Evolutionary conservation across 2,329 filamentous ascomycete species (phyloP).

Genomic region (Talaromyces atroroseus): DNA sequence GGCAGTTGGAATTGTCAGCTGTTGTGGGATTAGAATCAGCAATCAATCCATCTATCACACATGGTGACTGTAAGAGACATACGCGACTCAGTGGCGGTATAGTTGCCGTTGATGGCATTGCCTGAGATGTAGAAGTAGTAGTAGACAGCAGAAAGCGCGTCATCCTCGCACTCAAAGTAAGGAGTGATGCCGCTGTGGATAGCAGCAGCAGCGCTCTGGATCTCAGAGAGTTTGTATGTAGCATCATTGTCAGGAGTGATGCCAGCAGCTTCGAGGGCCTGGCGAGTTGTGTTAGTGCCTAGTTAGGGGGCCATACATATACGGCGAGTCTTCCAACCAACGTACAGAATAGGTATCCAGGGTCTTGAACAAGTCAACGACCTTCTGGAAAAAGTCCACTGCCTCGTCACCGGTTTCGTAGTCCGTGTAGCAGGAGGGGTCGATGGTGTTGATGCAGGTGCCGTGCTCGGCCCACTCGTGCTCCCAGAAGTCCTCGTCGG

Average conservation of each 20-base stretch:
- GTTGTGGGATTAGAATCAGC: conserved; percentile 18
- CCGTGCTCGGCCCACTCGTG: conserved; percentile 70
- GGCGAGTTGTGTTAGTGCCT: background rate
- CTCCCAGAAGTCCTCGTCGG: conserved; percentile 58
- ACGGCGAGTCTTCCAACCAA: background rate
- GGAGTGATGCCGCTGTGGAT: conserved; percentile 46
- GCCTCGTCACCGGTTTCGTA: conserved; percentile 53
- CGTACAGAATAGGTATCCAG: conserved; percentile 50
- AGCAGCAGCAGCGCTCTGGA: conserved; percentile 46
- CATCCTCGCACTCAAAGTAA: conserved; percentile 47
- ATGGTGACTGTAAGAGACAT: conserved; percentile 16
- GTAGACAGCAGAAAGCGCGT: conserved; percentile 51
- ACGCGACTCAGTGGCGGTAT: conserved; percentile 51
- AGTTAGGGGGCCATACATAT: background rate
- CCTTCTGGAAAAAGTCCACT: conserved; percentile 52
- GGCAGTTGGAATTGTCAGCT: conserved; percentile 57
- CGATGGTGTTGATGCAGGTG: conserved; percentile 65
- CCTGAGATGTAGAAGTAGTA: conserved; percentile 51
- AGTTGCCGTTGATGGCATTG: conserved; percentile 56
- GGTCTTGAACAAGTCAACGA: conserved; percentile 51
- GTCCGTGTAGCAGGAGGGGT: conserved; percentile 58
- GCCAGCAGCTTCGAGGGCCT: conserved; percentile 51
- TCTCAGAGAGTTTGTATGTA: conserved; percentile 49
- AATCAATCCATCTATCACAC: background rate
- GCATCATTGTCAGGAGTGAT: conserved; percentile 47